phyloP scores from a whole-genome alignment of 192 early-diverging fungal species.

The Coemansia sp. region DNA sequence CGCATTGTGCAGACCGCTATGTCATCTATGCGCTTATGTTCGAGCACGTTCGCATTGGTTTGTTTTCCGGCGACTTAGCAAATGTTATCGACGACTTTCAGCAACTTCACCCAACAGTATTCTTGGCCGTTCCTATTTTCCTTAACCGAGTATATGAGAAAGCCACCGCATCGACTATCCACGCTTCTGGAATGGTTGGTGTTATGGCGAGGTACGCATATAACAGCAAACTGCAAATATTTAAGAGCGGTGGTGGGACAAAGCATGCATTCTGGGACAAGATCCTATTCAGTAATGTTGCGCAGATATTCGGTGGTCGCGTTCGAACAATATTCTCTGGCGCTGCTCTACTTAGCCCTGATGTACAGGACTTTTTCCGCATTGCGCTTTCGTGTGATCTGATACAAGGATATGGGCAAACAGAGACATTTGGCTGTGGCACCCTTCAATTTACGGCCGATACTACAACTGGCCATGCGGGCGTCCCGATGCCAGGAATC shows the following conservation, averaged over 20 bases:
- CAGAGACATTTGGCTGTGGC: slow-evolving; percentile 59
- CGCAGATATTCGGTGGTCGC: slow-evolving; percentile 68
- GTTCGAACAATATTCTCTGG: slow-evolving; percentile 73
- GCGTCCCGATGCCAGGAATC: slow-evolving; percentile 59
- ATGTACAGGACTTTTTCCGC: slow-evolving; percentile 78
- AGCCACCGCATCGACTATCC: slow-evolving; percentile 54
- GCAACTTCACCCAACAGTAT: slow-evolving; percentile 70
- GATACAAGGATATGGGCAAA: slow-evolving; percentile 83
- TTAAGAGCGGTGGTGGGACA: slow-evolving; percentile 55
- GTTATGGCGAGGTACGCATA: slow-evolving; percentile 53
- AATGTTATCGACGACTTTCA: slow-evolving; percentile 74
- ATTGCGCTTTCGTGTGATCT: slow-evolving; percentile 58
- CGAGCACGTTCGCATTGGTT: slow-evolving; percentile 68
- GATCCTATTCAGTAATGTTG: slow-evolving; percentile 81
- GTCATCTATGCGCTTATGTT: slow-evolving; percentile 51
- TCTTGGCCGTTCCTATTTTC: slow-evolving; percentile 71
- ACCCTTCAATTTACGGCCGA: slow-evolving; percentile 55
- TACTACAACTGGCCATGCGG: slow-evolving; percentile 64
- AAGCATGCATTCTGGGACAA: slow-evolving; percentile 81
- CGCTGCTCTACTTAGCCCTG: slow-evolving; percentile 63
- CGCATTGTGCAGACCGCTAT: slow-evolving; percentile 77
- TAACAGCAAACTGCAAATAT: slow-evolving; percentile 58
- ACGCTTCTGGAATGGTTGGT: slow-evolving; percentile 48
- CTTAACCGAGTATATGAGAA: slow-evolving; percentile 80
- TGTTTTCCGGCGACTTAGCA: slow-evolving; percentile 67